Evolutionary conservation across 1,284 basidiomycete genomes (phyloP).

Genomic region (Schizophyllum commune): DNA sequence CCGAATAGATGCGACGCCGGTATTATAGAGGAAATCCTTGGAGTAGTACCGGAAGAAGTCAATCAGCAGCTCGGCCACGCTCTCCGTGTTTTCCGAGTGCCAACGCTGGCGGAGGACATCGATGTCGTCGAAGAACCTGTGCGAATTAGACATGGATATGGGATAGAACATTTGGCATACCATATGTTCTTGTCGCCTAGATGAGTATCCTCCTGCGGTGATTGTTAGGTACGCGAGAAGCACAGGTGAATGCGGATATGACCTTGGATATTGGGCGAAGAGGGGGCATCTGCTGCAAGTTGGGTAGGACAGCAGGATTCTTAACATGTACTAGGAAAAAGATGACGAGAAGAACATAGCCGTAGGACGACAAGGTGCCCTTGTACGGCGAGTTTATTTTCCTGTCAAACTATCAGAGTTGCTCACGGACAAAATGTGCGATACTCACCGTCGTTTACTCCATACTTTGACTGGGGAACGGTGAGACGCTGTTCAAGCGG

Average conservation of each 20-base stretch:
- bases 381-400: constrained; percentile 99
- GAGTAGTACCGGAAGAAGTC: constrained; percentile 98
- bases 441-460: constrained; percentile 82
- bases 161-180: constrained; percentile 25
- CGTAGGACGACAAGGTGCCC: constrained; percentile 95
- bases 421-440: not conserved
- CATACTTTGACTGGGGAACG: constrained; percentile 84
- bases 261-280: constrained; percentile 74
- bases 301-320: constrained; percentile 88
- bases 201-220: constrained; percentile 72
- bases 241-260: constrained; percentile 10
- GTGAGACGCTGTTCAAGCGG: not conserved
- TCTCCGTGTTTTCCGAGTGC: constrained; percentile 90
- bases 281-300: constrained; percentile 85
- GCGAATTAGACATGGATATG: constrained; percentile 18
- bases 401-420: constrained; percentile 29
- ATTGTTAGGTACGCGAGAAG: constrained; percentile 7
- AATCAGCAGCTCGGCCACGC: constrained; percentile 92
- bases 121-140: constrained; percentile 93
- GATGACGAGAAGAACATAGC: constrained; percentile 95
- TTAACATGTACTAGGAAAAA: constrained; percentile 98
- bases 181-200: constrained; percentile 82
- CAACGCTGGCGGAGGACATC: constrained; percentile 86
- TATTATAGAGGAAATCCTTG: constrained; percentile 89
- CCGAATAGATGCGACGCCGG: constrained; percentile 86